Percentiles rank a stretch among this genome's conserved stretches.
phyloP scores from a whole-genome alignment of 2,329 filamentous ascomycete genomes.

The Colletotrichum filicis region DNA sequence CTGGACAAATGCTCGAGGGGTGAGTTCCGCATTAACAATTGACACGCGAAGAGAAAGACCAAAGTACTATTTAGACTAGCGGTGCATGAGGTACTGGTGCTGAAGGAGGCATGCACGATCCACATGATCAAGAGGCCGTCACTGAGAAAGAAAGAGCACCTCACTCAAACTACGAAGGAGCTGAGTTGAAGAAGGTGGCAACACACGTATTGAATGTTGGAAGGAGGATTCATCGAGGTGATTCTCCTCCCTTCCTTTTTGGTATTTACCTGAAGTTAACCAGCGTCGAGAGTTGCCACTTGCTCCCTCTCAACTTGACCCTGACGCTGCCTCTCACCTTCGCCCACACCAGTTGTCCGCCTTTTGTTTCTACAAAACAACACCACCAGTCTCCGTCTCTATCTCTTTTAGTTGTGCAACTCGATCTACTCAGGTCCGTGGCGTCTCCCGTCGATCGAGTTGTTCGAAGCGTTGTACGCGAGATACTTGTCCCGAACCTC shows the following conservation, averaged over 20 bases:
- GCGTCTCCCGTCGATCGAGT: neutral
- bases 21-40: neutral
- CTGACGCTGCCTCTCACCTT: neutral
- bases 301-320: neutral
- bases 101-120: neutral
- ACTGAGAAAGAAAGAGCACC: neutral
- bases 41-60: neutral
- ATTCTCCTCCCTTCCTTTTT: neutral
- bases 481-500: neutral
- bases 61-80: neutral
- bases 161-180: neutral
- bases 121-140: neutral
- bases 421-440: neutral
- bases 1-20: neutral
- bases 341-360: neutral
- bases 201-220: fast-evolving
- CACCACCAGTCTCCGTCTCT: neutral
- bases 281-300: neutral
- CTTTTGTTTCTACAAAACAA: neutral
- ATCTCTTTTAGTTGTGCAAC: neutral
- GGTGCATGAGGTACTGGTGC: neutral
- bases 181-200: neutral
- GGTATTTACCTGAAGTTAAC: neutral
- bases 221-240: neutral
- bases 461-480: neutral